A percentile compares a stretch with the other conserved stretches of the same genome.
Evolutionary conservation across 2,329 filamentous ascomycete genomes (phyloP).

Genomic region (Penicillium sp.): DNA sequence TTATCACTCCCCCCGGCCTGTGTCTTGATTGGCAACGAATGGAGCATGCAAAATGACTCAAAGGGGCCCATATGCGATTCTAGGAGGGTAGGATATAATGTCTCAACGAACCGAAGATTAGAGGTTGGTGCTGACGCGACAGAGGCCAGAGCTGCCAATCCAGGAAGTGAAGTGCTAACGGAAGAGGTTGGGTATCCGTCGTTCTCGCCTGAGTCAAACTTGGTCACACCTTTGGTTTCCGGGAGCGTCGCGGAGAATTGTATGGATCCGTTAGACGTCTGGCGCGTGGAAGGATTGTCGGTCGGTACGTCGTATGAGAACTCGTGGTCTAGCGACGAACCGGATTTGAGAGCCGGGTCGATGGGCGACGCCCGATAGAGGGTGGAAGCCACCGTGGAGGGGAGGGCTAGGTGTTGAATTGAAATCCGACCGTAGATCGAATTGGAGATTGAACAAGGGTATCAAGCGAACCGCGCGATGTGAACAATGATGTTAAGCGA

Average conservation of each 20-base stretch:
- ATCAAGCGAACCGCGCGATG: slow-evolving; percentile 3
- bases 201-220: slow-evolving; percentile 27
- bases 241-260: slow-evolving; percentile 41
- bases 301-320: slow-evolving; percentile 45
- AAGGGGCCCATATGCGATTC: neutral
- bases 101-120: slow-evolving; percentile 48
- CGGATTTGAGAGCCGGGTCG: slow-evolving; percentile 46
- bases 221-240: slow-evolving; percentile 30
- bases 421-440: slow-evolving; percentile 37
- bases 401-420: slow-evolving; percentile 43
- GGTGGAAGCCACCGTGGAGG: slow-evolving; percentile 58
- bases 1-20: neutral
- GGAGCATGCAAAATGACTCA: neutral
- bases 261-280: slow-evolving; percentile 49
- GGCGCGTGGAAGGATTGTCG: slow-evolving; percentile 45
- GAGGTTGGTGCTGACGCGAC: slow-evolving; percentile 52
- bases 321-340: slow-evolving; percentile 44
- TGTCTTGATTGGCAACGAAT: neutral
- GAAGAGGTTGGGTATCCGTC: slow-evolving; percentile 32
- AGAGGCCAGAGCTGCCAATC: slow-evolving; percentile 58
- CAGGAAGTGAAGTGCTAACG: slow-evolving; percentile 49
- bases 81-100: neutral
- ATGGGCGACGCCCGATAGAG: slow-evolving; percentile 59
- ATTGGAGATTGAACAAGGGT: slow-evolving; percentile 17
- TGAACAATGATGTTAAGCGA: neutral